Conservation (phyloP, 2,329 filamentous ascomycete species). For the Fusarium incarnatum region DNA sequence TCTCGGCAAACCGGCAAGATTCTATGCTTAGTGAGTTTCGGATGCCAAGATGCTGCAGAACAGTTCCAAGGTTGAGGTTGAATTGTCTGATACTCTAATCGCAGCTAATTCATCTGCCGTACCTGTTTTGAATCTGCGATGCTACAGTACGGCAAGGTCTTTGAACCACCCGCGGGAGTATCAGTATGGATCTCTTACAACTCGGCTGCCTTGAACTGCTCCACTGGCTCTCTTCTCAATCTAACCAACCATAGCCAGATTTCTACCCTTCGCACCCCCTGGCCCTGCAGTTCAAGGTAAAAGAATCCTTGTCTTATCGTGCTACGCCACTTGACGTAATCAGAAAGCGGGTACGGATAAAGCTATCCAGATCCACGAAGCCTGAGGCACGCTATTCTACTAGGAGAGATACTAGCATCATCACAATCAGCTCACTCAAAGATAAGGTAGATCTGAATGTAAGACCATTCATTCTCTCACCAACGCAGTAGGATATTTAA, state of each 20-base stretch:
- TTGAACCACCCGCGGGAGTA: neutral
- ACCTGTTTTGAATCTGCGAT: neutral
- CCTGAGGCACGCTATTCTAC: slow-evolving; percentile 16
- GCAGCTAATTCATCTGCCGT: neutral
- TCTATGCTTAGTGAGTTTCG: slow-evolving; percentile 5
- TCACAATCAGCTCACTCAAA: slow-evolving; percentile 9
- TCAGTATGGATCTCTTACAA: neutral
- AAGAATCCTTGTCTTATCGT: slow-evolving; percentile 16
- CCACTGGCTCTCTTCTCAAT: neutral
- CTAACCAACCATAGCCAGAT: neutral
- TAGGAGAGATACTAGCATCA: neutral
- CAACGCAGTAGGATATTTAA: neutral
- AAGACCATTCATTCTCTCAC: neutral
- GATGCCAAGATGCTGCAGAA: neutral
- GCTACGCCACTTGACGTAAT: slow-evolving; percentile 43
- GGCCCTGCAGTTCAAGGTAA: slow-evolving; percentile 16
- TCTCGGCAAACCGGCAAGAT: slow-evolving; percentile 20
- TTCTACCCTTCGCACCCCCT: slow-evolving; percentile 10
- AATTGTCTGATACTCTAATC: neutral
- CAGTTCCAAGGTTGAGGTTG: neutral
- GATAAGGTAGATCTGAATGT: slow-evolving; percentile 9
- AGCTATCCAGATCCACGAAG: neutral
- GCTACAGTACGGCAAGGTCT: neutral
- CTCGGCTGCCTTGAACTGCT: neutral
- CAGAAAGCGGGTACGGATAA: slow-evolving; percentile 16